Evolutionary conservation across 805 yeast species (phyloP).

Genomic region (Pichia kluyveri): DNA sequence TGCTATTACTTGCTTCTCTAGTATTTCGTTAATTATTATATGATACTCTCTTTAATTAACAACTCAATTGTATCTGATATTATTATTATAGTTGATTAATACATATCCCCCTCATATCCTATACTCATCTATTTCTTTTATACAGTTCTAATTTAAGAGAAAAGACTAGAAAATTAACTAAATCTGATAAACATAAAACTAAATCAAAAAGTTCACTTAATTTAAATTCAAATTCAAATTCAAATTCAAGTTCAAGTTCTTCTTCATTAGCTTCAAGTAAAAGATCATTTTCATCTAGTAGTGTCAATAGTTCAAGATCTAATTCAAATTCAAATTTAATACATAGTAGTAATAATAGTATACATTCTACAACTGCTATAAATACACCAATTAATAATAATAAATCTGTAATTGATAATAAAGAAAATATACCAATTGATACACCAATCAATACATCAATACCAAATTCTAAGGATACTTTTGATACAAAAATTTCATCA

Average conservation of each 20-base stretch:
- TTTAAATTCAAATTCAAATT: background rate
- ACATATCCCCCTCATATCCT: background rate
- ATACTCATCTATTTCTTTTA: background rate
- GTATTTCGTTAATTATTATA: too few species aligned
- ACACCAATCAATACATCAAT: background rate
- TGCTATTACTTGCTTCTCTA: too few species aligned
- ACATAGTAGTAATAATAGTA: background rate
- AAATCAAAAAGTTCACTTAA: background rate
- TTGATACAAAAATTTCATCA: background rate
- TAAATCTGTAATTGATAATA: too few species aligned
- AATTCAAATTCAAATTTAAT: background rate
- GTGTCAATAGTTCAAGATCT: background rate
- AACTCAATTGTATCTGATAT: too few species aligned
- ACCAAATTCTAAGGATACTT: background rate
- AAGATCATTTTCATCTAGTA: background rate
- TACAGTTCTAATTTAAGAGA: background rate
- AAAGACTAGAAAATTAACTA: slow-evolving; percentile 1
- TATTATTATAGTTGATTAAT: too few species aligned
- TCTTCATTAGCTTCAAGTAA: background rate
- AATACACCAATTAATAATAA: background rate
- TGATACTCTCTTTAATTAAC: too few species aligned
- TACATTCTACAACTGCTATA: too few species aligned
- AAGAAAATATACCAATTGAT: background rate
- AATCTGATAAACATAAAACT: background rate
- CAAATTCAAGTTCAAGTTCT: background rate